phyloP scores from a whole-genome alignment of 2,329 filamentous ascomycete genomes.

The Fusarium dimerum region DNA sequence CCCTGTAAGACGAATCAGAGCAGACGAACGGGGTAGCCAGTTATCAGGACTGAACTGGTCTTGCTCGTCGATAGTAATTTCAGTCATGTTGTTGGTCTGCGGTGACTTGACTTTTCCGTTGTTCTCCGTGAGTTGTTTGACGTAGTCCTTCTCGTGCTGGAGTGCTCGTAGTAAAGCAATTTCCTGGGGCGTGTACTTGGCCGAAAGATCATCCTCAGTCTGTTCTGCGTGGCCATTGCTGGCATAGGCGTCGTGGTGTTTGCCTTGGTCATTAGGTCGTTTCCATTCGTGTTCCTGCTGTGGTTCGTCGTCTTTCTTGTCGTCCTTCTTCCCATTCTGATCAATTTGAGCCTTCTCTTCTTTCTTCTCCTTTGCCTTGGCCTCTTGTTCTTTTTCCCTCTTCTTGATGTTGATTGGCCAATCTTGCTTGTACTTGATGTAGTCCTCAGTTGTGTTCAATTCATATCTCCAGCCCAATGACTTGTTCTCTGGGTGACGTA shows the following conservation, averaged over 20 bases:
- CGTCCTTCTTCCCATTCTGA: too few relatives aligned
- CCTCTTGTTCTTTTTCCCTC: slow-evolving; percentile 1
- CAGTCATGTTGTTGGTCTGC: too few relatives aligned
- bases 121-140: too few relatives aligned
- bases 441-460: slow-evolving; percentile 48
- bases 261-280: slow-evolving; percentile 18
- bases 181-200: too few relatives aligned
- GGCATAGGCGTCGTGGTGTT: slow-evolving; percentile 23
- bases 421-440: slow-evolving; percentile 47
- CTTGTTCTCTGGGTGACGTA: slow-evolving; percentile 44
- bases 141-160: too few relatives aligned
- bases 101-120: too few relatives aligned
- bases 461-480: slow-evolving; percentile 52
- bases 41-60: too few relatives aligned
- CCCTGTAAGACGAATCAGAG: slow-evolving; percentile 52
- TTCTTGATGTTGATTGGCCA: slow-evolving; percentile 48
- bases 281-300: slow-evolving; percentile 20
- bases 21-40: slow-evolving; percentile 49
- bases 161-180: too few relatives aligned
- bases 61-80: too few relatives aligned
- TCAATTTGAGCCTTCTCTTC: slow-evolving; percentile 15
- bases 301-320: too few relatives aligned
- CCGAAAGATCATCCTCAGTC: neutral
- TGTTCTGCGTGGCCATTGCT: neutral
- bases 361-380: slow-evolving; percentile 22